Evolutionary conservation across 805 yeast genomes (phyloP).

Genomic region (Millerozyma acaciae): DNA sequence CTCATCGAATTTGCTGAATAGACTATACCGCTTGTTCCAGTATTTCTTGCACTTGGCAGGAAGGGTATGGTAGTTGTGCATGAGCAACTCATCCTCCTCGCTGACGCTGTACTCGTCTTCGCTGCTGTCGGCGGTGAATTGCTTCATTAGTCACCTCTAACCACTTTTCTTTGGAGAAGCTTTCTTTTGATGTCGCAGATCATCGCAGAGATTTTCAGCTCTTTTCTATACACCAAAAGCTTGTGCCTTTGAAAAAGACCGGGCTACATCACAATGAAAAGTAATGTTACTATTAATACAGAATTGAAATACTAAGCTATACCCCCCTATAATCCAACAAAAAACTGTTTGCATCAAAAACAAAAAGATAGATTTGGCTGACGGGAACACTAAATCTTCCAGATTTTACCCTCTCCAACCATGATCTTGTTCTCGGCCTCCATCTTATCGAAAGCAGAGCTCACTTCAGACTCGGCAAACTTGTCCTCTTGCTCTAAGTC

Average conservation of each 20-base stretch:
- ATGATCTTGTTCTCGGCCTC: slow-evolving; percentile 33
- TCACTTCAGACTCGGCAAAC: slow-evolving; percentile 27
- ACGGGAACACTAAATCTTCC: slow-evolving; percentile 36
- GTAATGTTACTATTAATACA: no score
- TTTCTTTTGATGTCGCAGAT: background rate
- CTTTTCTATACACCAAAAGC: no score
- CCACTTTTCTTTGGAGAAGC: background rate
- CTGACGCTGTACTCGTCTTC: slow-evolving; percentile 5
- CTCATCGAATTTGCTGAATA: slow-evolving; percentile 63
- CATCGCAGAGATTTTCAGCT: no score
- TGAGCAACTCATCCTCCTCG: slow-evolving; percentile 28
- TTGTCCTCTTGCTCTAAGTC: slow-evolving; percentile 38
- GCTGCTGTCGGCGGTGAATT: no score
- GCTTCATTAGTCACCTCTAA: no score
- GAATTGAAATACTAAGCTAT: no score
- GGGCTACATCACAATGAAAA: no score
- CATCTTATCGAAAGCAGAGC: slow-evolving; percentile 30
- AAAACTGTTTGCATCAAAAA: no score
- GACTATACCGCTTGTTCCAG: slow-evolving; percentile 57
- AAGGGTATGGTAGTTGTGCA: slow-evolving; percentile 36
- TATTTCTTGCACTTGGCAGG: slow-evolving; percentile 45
- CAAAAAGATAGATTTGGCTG: no score
- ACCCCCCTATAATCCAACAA: no score
- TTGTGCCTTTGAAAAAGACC: no score
- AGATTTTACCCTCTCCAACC: slow-evolving; percentile 37